Evolutionary conservation across 805 yeast species (phyloP).

Genomic region (Groenewaldozyma salmanticensis): DNA sequence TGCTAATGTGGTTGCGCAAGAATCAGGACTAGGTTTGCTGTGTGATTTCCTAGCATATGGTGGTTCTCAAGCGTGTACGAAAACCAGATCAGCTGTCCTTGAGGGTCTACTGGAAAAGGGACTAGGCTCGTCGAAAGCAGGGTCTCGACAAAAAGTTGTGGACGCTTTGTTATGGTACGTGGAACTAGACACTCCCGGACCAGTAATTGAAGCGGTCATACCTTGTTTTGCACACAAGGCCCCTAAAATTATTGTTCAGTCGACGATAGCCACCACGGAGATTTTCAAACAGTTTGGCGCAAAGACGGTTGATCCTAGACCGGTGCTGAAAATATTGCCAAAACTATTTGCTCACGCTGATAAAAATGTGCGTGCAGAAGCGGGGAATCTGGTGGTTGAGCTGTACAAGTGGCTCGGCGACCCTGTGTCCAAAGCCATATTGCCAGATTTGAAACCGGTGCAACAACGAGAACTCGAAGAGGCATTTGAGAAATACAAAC

Average conservation of each 20-base stretch:
- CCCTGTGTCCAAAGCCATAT: slow-evolving; percentile 45
- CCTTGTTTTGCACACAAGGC: slow-evolving; percentile 53
- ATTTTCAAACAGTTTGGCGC: slow-evolving; percentile 59
- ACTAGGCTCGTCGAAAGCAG: slow-evolving; percentile 60
- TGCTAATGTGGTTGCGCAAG: slow-evolving; percentile 86
- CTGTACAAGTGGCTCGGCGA: slow-evolving; percentile 68
- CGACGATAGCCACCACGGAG: slow-evolving; percentile 45
- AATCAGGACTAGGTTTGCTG: slow-evolving; percentile 57
- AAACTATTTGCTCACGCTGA: slow-evolving; percentile 80
- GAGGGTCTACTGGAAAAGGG: slow-evolving; percentile 68
- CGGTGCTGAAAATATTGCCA: slow-evolving; percentile 47
- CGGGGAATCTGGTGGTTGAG: slow-evolving; percentile 58
- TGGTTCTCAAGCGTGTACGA: slow-evolving; percentile 34
- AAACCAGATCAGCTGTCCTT: slow-evolving; percentile 21
- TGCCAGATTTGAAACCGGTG: slow-evolving; percentile 74
- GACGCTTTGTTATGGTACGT: slow-evolving; percentile 54
- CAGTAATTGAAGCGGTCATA: slow-evolving; percentile 54
- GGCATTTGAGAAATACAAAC: slow-evolving; percentile 48
- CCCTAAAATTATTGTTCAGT: slow-evolving; percentile 72
- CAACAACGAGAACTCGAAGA: slow-evolving; percentile 78
- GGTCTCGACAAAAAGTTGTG: slow-evolving; percentile 56
- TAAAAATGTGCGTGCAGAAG: slow-evolving; percentile 71
- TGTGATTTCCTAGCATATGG: slow-evolving; percentile 48
- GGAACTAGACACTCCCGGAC: slow-evolving; percentile 58
- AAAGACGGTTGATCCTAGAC: slow-evolving; percentile 45